A percentile compares a stretch with the other conserved stretches of the same genome.
These are phyloP conservation scores for Carex cristatella DNA, from an alignment of 176 grass and related monocot species.

Conservation along the genomic window DNA sequence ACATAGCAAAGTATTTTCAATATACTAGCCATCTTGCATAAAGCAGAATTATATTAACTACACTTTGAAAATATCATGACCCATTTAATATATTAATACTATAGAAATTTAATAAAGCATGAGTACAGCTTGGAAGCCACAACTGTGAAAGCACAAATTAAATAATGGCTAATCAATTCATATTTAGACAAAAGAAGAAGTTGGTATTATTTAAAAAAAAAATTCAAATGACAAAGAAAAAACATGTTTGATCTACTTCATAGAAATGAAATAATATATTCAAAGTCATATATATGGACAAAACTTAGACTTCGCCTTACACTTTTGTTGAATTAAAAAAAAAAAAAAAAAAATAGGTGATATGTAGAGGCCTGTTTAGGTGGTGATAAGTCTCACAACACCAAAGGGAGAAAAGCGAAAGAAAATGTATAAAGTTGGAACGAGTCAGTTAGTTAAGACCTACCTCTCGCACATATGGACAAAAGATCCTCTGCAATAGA, in stretches of 20 bases:
- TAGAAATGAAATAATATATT: neutral
- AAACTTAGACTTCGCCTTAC: neutral
- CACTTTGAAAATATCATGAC: neutral
- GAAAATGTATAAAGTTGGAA: neutral
- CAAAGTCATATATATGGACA: neutral
- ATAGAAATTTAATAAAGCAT: neutral
- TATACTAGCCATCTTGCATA: too few relatives aligned
- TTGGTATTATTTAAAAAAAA: neutral
- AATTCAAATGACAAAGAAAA: neutral
- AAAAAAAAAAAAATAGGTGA: neutral
- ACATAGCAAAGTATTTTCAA: neutral
- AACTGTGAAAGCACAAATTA: neutral
- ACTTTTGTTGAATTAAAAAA: neutral
- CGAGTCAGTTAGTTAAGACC: neutral
- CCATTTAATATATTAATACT: neutral
- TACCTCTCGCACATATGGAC: neutral
- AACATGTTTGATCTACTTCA: neutral
- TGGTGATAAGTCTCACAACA: slow-evolving; percentile 5
- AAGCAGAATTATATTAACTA: neutral
- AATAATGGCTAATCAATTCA: neutral
- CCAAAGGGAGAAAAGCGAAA: neutral
- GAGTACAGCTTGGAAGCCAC: neutral
- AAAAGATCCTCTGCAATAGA: neutral
- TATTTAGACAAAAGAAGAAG: neutral
- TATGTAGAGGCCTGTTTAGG: neutral